phyloP scores from a whole-genome alignment of 768 basidiomycete genomes.

The Kwoniella mangroviensis region DNA sequence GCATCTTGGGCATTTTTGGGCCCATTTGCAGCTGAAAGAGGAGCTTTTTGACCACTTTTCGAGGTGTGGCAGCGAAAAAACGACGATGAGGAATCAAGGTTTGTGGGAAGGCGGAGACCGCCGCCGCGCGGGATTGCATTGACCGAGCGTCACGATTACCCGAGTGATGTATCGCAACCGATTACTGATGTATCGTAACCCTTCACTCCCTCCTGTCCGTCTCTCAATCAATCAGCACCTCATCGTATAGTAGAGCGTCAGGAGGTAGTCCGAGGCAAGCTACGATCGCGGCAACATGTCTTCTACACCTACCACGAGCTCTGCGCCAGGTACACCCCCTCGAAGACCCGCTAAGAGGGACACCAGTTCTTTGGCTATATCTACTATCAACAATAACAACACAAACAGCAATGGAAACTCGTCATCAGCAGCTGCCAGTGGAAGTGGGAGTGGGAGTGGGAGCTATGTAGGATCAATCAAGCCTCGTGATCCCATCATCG shows the following conservation, averaged over 20 bases:
- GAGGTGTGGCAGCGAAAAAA: too few relatives aligned
- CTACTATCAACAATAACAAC: not conserved
- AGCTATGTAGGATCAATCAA: not conserved
- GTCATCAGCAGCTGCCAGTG: not conserved
- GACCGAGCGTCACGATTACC: not conserved
- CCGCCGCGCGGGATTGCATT: not conserved
- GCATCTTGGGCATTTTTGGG: too few relatives aligned
- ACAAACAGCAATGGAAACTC: not conserved
- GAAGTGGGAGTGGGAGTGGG: not conserved
- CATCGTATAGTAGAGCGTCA: too few relatives aligned
- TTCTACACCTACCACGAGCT: not conserved
- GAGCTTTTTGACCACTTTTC: not conserved
- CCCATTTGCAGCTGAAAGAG: not conserved
- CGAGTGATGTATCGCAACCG: not conserved
- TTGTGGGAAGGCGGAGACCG: not conserved
- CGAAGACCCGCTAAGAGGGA: constrained; percentile 31
- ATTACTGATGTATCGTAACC: too few relatives aligned
- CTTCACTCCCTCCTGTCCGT: too few relatives aligned
- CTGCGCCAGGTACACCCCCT: constrained; percentile 15
- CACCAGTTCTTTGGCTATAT: constrained; percentile 15
- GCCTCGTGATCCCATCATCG: constrained; percentile 62
- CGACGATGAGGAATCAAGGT: not conserved
- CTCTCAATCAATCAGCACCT: too few relatives aligned
- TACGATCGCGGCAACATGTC: not conserved
- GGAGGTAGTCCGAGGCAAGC: not conserved